Conservation (phyloP, 352 stramenopile species). For the Globisporangium heterothallicum region DNA sequence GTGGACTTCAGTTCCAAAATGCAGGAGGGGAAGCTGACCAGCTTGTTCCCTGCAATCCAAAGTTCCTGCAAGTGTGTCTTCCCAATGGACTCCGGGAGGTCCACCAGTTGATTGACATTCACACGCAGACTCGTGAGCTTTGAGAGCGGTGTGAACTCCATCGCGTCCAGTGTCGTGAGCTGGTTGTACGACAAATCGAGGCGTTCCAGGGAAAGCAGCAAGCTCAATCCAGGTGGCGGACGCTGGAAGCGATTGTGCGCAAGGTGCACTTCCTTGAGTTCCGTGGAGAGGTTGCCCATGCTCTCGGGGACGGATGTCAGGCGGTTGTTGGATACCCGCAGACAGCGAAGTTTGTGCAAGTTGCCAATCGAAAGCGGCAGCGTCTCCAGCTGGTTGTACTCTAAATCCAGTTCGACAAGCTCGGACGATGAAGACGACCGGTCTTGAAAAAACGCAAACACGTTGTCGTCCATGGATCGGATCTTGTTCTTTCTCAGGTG, state of each 20-base stretch:
- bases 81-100: constrained; percentile 37
- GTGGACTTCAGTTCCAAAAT: constrained; percentile 39
- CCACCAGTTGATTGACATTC: constrained; percentile 43
- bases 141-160: constrained; percentile 36
- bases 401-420: constrained; percentile 57
- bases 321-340: constrained; percentile 46
- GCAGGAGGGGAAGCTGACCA: constrained; percentile 36
- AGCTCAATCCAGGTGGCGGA: constrained; percentile 22
- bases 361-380: constrained; percentile 39
- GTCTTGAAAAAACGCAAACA: constrained; percentile 22
- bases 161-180: constrained; percentile 32
- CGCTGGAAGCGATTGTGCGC: constrained; percentile 50
- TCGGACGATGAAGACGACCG: not conserved
- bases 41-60: constrained; percentile 48
- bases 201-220: constrained; percentile 23
- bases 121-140: constrained; percentile 33
- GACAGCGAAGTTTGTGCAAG: constrained; percentile 30
- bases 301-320: constrained; percentile 30
- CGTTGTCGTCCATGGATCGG: constrained; percentile 28
- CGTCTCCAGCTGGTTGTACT: constrained; percentile 48
- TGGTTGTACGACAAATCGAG: constrained; percentile 72
- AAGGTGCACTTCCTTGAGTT: constrained; percentile 32
- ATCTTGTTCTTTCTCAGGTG: constrained; percentile 64
- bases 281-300: constrained; percentile 23
- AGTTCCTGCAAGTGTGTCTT: constrained; percentile 41